Base-by-base conservation (phyloP, 257 asterid genomes). In the Haberlea rhodopensis region DNA sequence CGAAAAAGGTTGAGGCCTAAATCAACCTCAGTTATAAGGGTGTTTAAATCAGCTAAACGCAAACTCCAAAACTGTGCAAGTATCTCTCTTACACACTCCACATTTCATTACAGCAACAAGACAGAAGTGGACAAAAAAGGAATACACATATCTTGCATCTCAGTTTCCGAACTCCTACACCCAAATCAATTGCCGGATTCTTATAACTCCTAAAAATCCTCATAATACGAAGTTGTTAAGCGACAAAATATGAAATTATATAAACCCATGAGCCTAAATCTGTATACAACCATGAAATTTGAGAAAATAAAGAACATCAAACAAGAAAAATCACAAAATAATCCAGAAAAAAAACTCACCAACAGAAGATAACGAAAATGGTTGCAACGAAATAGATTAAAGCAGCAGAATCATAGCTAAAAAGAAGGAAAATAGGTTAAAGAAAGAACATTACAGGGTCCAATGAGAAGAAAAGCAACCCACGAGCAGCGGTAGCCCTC, bases 311-410 rank as follows among this genome's bases (percentile, higher is more conserved):
- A 37, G 49, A 51, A 46, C 1, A 40, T 55, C 26, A 9, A 55
- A 27, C 24, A 23, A 9, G 45, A 16, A 49, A 29, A 60, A 21
- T 22, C 53, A 52, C 31, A 43, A 29, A n/a, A 19, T 29, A 4
- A 19, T 9, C 6, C 55, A 15, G 57, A 31, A 31, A 66, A 54
- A 57, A 5, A 20, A 27, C 60, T 75, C 56, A 74, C 82, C 78
- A 64, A 71, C 46, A 66, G 46, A 32, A 43, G 68, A 63, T 40
- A 71, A 23, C 32, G 72, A 66, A 46, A 69, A 67, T 68, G 56
- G 61, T 15, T 11, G 40, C 71, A 53, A 48, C 52, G n/a, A n/a
- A n/a, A n/a, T n/a, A n/a, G n/a, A n/a, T n/a, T n/a, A n/a, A n/a
- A n/a, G n/a, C n/a, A n/a, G n/a, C n/a, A n/a, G n/a, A n/a, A n/a